These are phyloP conservation scores for Scytalidium sp. DNA, from an alignment of 2,329 filamentous ascomycete genomes.

Conservation along the genomic window DNA sequence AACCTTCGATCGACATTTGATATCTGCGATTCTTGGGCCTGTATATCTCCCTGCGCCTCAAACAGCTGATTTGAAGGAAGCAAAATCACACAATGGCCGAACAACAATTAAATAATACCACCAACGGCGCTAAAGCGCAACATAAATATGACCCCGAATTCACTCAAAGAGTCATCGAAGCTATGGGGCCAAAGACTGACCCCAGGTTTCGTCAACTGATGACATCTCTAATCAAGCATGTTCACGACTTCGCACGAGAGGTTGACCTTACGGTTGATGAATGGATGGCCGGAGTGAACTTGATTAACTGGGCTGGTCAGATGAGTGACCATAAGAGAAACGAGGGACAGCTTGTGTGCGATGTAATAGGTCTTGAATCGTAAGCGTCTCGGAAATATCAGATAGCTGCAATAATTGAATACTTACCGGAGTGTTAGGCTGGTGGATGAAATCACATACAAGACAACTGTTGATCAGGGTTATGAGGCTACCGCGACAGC, in stretches of 20 bases:
- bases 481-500: slow-evolving; percentile 49
- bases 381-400: slow-evolving; percentile 25
- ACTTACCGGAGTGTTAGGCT: slow-evolving; percentile 32
- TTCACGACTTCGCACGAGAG: slow-evolving; percentile 58
- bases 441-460: slow-evolving; percentile 30
- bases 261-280: slow-evolving; percentile 56
- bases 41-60: too few species aligned
- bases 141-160: slow-evolving; percentile 45
- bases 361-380: slow-evolving; percentile 61
- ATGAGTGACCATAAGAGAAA: slow-evolving; percentile 62
- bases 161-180: slow-evolving; percentile 58
- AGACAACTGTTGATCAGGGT: slow-evolving; percentile 25
- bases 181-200: slow-evolving; percentile 57
- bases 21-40: too few species aligned
- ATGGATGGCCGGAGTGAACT: slow-evolving; percentile 52
- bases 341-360: slow-evolving; percentile 61
- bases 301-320: slow-evolving; percentile 59
- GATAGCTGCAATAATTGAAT: slow-evolving; percentile 3
- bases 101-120: not conserved
- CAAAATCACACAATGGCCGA: not conserved
- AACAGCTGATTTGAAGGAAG: too few species aligned
- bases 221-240: slow-evolving; percentile 48
- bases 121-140: slow-evolving; percentile 1
- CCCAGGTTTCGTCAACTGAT: slow-evolving; percentile 56
- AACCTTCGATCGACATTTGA: too few species aligned